Percentiles rank a stretch among this genome's conserved stretches.
Evolutionary conservation across 176 grass and related monocot species (phyloP).

Genomic region (Oryza coarctata): DNA sequence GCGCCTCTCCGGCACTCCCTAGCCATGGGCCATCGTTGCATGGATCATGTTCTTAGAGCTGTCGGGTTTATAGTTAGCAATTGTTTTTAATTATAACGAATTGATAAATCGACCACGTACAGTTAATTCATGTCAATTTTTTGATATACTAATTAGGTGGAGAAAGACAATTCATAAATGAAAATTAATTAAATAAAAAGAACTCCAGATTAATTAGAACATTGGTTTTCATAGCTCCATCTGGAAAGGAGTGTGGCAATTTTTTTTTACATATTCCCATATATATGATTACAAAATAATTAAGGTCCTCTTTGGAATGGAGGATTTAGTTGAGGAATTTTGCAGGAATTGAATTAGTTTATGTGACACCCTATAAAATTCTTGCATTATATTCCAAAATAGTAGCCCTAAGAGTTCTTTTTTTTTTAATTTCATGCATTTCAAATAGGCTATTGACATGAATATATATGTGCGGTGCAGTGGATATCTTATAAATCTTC

Average conservation of each 20-base stretch:
- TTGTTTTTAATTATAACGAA: neutral
- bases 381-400: neutral
- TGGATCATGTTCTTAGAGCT: constrained; percentile 43
- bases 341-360: neutral
- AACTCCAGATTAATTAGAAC: too few relatives aligned
- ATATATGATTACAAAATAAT: neutral
- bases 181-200: neutral
- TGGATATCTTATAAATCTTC: neutral
- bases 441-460: neutral
- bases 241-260: neutral
- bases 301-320: neutral
- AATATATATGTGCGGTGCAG: neutral
- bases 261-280: neutral
- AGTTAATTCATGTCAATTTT: neutral
- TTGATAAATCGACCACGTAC: neutral
- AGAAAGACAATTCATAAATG: neutral
- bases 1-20: constrained; percentile 16
- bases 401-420: neutral
- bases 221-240: too few relatives aligned
- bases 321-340: neutral
- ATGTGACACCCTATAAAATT: neutral
- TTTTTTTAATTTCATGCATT: neutral
- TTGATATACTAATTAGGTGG: neutral
- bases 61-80: constrained; percentile 5
- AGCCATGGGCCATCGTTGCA: constrained; percentile 42